A percentile compares a stretch with the other conserved stretches of the same genome.
Evolutionary conservation across 306 rosid species (phyloP).

Genomic region (Hippophae gyantsensis): DNA sequence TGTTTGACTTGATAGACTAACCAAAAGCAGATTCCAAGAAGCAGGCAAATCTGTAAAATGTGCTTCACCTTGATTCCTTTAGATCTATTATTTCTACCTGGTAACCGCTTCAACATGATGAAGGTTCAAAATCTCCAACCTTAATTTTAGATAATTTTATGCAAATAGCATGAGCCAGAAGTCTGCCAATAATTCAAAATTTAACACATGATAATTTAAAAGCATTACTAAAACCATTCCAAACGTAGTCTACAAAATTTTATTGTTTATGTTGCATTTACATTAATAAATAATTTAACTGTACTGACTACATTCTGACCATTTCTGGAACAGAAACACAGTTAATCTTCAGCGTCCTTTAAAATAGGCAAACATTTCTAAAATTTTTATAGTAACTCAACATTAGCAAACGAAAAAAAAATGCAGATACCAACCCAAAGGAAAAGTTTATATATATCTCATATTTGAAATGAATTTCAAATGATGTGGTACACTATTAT

Average conservation of each 20-base stretch:
- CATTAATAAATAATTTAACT: no score
- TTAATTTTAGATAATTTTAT: conserved; percentile 20
- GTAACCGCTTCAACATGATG: conserved; percentile 59
- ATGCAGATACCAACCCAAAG: no score
- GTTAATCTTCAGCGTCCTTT: no score
- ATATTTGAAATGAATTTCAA: no score
- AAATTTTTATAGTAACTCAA: no score
- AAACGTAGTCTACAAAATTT: neutral
- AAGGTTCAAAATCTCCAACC: conserved; percentile 17
- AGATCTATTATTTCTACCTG: conserved; percentile 57
- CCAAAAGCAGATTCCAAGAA: conserved; percentile 90
- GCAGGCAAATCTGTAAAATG: conserved; percentile 58
- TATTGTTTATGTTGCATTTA: no score
- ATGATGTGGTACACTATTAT: no score
- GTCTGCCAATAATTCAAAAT: conserved; percentile 22
- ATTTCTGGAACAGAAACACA: no score
- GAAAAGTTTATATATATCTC: no score
- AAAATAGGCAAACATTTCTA: no score
- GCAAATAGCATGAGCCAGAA: conserved; percentile 11
- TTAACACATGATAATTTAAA: conserved; percentile 14
- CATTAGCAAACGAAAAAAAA: no score
- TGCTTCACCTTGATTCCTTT: conserved; percentile 73
- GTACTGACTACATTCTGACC: no score
- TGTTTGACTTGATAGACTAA: conserved; percentile 89
- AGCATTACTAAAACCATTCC: conserved; percentile 4